Base-by-base conservation (phyloP, 169 alveolate genomes). In the Cytauxzoon felis region DNA sequence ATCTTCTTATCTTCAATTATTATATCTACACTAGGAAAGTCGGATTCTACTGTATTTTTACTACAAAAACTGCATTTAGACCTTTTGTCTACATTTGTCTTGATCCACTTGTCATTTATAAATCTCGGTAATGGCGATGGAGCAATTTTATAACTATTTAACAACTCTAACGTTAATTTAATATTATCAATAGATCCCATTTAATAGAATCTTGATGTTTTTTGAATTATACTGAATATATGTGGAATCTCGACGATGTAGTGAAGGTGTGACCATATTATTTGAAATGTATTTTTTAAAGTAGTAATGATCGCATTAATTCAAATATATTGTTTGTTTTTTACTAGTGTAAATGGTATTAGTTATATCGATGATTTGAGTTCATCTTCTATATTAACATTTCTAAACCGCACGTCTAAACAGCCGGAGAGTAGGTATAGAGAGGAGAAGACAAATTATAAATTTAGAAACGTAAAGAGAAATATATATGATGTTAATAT, bases 351-450 rank as follows among this genome's bases (percentile, higher is more conserved):
- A 13, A 13, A 38, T 13, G 45, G 45, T n/a, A 38, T 38, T 38
- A 13, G 45, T 38, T 13, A 13, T n/a, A 13, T 38, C 13, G 13
- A n/a, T 13, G 45, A 38, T 38, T 38, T 13, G 13, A 13, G 13
- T 38, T 13, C 19, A 38, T 38, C 45, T 38, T 38, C 45, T n/a
- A 30, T 47, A 11, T 13, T 48, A 43, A 72, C 76, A 54, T 63
- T 40, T 51, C 60, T 63, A 11, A 56, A 69, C 19, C 41, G 84
- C 16, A 54, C 84, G 6, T 16, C 70, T 16, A 73, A 33, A 50
- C 79, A 63, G 69, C 84, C 79, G n/a, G 84, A 73, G 54, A 40
- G 68, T 23, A 57, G 61, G 11, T 73, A 73, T 47, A 18, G 65
- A 18, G 43, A 50, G 43, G 84, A 73, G 56, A 73, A 73, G 43